A percentile compares a stretch with the other conserved stretches of the same genome.
phyloP scores from a whole-genome alignment of 148 eudicot species.

The Fagopyrum tataricum region DNA sequence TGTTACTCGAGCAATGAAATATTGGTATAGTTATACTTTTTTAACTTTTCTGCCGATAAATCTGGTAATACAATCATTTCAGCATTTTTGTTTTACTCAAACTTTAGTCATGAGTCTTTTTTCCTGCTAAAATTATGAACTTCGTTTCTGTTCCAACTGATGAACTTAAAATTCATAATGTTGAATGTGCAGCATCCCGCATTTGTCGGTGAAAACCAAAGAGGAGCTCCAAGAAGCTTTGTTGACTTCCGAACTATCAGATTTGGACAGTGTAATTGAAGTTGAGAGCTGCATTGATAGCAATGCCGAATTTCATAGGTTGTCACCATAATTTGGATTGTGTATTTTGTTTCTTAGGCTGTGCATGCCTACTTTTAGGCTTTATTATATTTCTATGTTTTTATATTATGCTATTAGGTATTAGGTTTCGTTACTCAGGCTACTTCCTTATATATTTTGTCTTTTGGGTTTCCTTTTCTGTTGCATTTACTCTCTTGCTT shows the following conservation, averaged over 20 bases:
- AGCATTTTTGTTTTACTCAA: neutral
- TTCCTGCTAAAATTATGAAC: slow-evolving; percentile 4
- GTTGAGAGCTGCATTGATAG: slow-evolving; percentile 69
- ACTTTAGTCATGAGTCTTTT: neutral
- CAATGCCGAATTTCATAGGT: slow-evolving; percentile 82
- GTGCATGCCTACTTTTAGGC: too few species aligned
- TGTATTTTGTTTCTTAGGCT: too few species aligned
- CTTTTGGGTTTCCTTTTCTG: too few species aligned
- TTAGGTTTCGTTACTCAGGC: too few species aligned
- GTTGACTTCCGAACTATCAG: slow-evolving; percentile 42
- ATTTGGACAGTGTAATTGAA: slow-evolving; percentile 75
- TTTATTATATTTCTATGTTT: too few species aligned
- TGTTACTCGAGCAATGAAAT: neutral
- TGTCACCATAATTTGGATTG: slow-evolving; percentile 6
- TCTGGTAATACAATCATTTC: neutral
- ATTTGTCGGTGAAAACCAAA: slow-evolving; percentile 58
- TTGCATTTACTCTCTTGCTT: too few species aligned
- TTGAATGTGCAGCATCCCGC: slow-evolving; percentile 55
- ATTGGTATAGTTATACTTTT: neutral
- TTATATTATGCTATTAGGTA: too few species aligned
- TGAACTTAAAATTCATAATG: neutral
- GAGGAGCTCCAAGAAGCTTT: slow-evolving; percentile 64
- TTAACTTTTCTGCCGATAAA: neutral
- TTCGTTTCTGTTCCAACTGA: slow-evolving; percentile 3
- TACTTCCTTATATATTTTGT: too few species aligned